Percentiles rank a stretch among this genome's conserved stretches.
Conservation (phyloP, 2,329 filamentous ascomycete genomes). For the Pestalotiopsis sp. region DNA sequence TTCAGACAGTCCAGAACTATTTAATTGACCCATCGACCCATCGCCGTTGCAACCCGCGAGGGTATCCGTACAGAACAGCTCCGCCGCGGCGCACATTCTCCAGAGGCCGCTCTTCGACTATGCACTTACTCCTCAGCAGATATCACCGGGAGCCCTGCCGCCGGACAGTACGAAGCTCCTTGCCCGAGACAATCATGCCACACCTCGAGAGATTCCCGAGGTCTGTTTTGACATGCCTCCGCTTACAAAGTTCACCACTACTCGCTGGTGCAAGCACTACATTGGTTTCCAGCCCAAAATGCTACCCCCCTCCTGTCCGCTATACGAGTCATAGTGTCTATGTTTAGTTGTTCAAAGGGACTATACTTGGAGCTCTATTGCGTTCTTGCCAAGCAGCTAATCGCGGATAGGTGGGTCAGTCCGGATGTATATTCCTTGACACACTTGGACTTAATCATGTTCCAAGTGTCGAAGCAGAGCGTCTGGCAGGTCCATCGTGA, state of each 20-base stretch:
- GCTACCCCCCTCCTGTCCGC: background rate
- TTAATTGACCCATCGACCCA: background rate
- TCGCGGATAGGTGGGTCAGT: background rate
- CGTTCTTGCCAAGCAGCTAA: background rate
- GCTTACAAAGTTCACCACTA: background rate
- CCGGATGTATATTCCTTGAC: background rate
- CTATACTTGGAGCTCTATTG: background rate
- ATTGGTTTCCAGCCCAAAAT: background rate
- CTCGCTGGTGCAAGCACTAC: background rate
- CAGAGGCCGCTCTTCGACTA: background rate
- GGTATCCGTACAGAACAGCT: background rate
- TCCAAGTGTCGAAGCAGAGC: background rate
- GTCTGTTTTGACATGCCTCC: background rate
- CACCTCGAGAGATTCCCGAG: background rate
- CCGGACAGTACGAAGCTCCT: background rate
- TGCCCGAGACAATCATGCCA: background rate
- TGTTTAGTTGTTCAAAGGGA: background rate
- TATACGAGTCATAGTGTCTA: background rate
- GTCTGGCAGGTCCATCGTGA: background rate
- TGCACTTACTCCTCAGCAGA: background rate
- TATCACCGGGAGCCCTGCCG: background rate
- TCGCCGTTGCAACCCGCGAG: background rate
- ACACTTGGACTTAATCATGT: background rate
- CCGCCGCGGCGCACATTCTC: background rate
- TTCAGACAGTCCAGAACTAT: background rate